Conservation (phyloP, 1,284 basidiomycete species). For the Naganishia albida region DNA sequence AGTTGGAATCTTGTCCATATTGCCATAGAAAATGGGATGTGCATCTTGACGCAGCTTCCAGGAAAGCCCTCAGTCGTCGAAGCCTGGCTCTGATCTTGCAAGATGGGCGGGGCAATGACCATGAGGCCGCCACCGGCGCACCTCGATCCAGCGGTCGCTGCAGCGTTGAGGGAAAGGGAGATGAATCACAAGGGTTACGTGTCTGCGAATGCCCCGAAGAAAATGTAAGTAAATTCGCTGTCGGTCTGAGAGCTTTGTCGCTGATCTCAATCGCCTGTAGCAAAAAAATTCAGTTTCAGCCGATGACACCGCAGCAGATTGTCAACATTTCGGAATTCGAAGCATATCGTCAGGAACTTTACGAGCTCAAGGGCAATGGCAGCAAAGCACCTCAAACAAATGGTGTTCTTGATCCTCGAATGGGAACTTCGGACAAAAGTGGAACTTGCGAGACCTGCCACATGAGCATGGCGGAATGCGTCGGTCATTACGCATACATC, state of each 20-base stretch:
- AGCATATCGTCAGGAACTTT: slow-evolving; percentile 85
- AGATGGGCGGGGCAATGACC: slow-evolving; percentile 16
- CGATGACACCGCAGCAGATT: slow-evolving; percentile 87
- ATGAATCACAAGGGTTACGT: slow-evolving; percentile 70
- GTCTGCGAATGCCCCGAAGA: slow-evolving; percentile 81
- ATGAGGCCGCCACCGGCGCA: slow-evolving; percentile 19
- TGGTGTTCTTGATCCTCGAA: slow-evolving; percentile 83
- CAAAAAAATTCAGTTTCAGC: slow-evolving; percentile 90
- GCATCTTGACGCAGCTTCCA: background rate
- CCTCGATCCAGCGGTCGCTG: slow-evolving; percentile 11
- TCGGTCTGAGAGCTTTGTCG: background rate
- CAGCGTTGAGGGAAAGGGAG: slow-evolving; percentile 19
- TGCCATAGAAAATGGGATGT: no score
- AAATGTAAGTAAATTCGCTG: slow-evolving; percentile 69
- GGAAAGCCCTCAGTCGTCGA: background rate
- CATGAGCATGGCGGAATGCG: slow-evolving; percentile 87
- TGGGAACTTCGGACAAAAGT: slow-evolving; percentile 95
- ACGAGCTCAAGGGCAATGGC: slow-evolving; percentile 61
- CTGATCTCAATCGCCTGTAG: slow-evolving; percentile 55
- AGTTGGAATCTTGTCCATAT: no score
- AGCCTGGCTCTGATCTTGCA: background rate
- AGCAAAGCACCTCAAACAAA: slow-evolving; percentile 73
- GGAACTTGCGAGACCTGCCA: slow-evolving; percentile 95
- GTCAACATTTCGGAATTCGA: slow-evolving; percentile 93
- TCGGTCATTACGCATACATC: slow-evolving; percentile 97